Evolutionary conservation across 257 asterid genomes (phyloP).

Genomic region (Leonotis leonurus): DNA sequence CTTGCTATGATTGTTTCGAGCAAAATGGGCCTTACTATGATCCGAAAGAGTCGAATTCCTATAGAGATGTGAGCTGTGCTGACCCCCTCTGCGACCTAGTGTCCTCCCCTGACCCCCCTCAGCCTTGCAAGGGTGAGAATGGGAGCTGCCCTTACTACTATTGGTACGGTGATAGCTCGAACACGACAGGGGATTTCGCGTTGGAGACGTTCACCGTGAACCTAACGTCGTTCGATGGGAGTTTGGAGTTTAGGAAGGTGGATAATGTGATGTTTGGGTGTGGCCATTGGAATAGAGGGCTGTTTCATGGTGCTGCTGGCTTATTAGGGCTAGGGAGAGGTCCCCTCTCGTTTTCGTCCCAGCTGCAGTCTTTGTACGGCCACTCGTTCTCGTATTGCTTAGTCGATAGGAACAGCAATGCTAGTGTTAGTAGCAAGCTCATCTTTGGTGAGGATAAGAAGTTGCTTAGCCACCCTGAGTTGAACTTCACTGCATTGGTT

Average conservation of each 20-base stretch:
- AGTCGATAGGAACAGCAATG: slow-evolving; percentile 71
- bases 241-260: slow-evolving; percentile 44
- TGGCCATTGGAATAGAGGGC: slow-evolving; percentile 93
- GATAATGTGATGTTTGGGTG: slow-evolving; percentile 90
- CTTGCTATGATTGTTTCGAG: slow-evolving; percentile 82
- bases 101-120: slow-evolving; percentile 70
- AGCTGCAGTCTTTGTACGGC: slow-evolving; percentile 60
- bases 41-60: slow-evolving; percentile 51
- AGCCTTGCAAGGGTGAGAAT: slow-evolving; percentile 32
- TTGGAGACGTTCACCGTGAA: slow-evolving; percentile 78
- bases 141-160: slow-evolving; percentile 80
- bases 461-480: slow-evolving; percentile 37
- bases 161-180: slow-evolving; percentile 94
- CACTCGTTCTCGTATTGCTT: slow-evolving; percentile 82
- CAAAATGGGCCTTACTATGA: slow-evolving; percentile 68
- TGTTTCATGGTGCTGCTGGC: slow-evolving; percentile 95
- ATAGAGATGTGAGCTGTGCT: slow-evolving; percentile 45
- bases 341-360: slow-evolving; percentile 73
- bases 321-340: slow-evolving; percentile 80
- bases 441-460: slow-evolving; percentile 74
- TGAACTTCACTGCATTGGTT: slow-evolving; percentile 61
- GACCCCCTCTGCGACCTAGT: slow-evolving; percentile 71
- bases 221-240: slow-evolving; percentile 43
- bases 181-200: slow-evolving; percentile 84
- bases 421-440: slow-evolving; percentile 72